Conservation (phyloP, 1,139 yeast species). For the Sugiyamaella xylanicola region DNA sequence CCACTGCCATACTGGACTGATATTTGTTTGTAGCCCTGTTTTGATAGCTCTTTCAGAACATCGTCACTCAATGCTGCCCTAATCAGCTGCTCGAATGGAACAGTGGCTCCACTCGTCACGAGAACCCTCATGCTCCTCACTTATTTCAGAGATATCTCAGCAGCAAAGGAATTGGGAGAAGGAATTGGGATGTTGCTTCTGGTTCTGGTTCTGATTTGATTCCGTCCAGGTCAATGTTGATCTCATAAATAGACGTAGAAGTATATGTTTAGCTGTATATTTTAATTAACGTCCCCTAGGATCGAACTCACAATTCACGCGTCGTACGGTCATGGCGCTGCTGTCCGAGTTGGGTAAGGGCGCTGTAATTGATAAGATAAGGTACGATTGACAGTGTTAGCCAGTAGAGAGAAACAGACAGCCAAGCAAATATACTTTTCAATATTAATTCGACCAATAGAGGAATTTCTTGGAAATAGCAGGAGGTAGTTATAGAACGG, state of each 20-base stretch:
- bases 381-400: not conserved
- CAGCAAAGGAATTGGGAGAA: too few species aligned
- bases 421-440: not conserved
- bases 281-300: too few species aligned
- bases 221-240: too few species aligned
- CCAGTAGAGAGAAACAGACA: not conserved
- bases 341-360: too few species aligned
- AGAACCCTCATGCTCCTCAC: slow-evolving; percentile 49
- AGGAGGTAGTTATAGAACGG: too few species aligned
- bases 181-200: too few species aligned
- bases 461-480: too few species aligned
- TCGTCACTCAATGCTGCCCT: slow-evolving; percentile 43
- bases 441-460: not conserved
- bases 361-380: not conserved
- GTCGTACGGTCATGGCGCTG: not conserved
- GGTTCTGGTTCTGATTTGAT: too few species aligned
- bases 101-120: slow-evolving; percentile 86
- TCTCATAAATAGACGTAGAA: too few species aligned
- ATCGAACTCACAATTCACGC: not conserved
- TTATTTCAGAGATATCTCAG: too few species aligned
- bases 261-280: too few species aligned
- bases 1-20: slow-evolving; percentile 73
- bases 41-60: slow-evolving; percentile 46
- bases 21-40: slow-evolving; percentile 47
- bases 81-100: slow-evolving; percentile 65